A percentile compares a stretch with the other conserved stretches of the same genome.
Evolutionary conservation across 2,329 filamentous ascomycete species (phyloP).

Genomic region (Neocatenulostroma microsporum): DNA sequence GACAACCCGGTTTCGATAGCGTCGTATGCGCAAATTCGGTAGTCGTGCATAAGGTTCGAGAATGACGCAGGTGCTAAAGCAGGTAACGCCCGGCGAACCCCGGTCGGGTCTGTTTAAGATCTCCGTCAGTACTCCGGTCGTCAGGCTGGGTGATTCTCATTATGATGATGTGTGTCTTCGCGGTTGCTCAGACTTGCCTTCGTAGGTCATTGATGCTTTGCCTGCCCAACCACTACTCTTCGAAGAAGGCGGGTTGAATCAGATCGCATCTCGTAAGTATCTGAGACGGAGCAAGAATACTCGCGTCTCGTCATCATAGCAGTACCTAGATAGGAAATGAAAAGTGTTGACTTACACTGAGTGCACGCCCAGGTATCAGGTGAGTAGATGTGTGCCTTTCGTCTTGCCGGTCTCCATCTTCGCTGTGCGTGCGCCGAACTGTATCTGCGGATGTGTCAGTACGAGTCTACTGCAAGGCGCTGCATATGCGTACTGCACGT

Average conservation of each 20-base stretch:
- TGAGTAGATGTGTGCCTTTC: slow-evolving; percentile 40
- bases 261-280: slow-evolving; percentile 24
- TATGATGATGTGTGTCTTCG: no score
- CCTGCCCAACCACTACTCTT: slow-evolving; percentile 20
- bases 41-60: no score
- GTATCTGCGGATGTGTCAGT: slow-evolving; percentile 28
- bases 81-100: no score
- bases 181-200: slow-evolving; percentile 26
- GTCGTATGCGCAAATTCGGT: no score
- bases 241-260: slow-evolving; percentile 17
- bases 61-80: no score
- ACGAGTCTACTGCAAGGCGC: no score
- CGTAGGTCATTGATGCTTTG: slow-evolving; percentile 18
- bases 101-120: no score
- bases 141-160: no score
- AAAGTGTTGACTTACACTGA: not conserved
- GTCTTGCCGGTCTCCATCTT: slow-evolving; percentile 44
- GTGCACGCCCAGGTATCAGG: not conserved
- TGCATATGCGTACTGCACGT: slow-evolving; percentile 64
- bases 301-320: slow-evolving; percentile 21
- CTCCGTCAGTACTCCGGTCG: no score
- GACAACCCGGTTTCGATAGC: no score
- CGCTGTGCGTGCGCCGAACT: slow-evolving; percentile 38
- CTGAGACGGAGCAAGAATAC: slow-evolving; percentile 17
- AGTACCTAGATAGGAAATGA: not conserved